Conservation (phyloP, 768 basidiomycete species). For the Mycena amicta region DNA sequence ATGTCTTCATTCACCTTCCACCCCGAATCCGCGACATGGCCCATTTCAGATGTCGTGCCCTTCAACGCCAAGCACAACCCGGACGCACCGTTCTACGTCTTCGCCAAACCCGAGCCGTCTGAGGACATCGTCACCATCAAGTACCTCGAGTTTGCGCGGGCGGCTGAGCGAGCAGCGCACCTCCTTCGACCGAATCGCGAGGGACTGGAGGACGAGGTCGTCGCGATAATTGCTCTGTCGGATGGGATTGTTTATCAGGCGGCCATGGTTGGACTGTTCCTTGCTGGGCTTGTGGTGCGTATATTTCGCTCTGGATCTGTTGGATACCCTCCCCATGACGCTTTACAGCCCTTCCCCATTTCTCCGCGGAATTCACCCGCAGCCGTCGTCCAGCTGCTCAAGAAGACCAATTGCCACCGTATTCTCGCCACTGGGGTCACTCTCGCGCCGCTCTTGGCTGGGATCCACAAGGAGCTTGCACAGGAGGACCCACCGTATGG, state of each 20-base stretch:
- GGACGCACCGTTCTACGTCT: not conserved
- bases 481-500: constrained; percentile 21
- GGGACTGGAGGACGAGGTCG: constrained; percentile 19
- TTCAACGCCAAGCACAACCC: too few relatives aligned
- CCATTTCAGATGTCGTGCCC: too few relatives aligned
- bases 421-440: constrained; percentile 34
- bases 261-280: constrained; percentile 37
- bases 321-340: too few relatives aligned
- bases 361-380: constrained; percentile 41
- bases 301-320: too few relatives aligned
- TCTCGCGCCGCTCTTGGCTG: constrained; percentile 31
- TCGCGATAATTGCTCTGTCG: constrained; percentile 40
- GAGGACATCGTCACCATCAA: constrained; percentile 30
- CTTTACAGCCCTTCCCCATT: constrained; percentile 43
- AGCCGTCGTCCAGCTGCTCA: constrained; percentile 38
- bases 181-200: too few relatives aligned
- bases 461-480: constrained; percentile 26
- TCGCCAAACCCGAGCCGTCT: not conserved
- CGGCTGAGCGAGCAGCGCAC: constrained; percentile 47
- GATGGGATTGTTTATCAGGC: constrained; percentile 43
- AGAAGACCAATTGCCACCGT: constrained; percentile 39
- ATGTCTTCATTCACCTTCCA: too few relatives aligned
- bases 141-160: constrained; percentile 46
- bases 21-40: too few relatives aligned
- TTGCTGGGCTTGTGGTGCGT: constrained; percentile 38